phyloP scores from a whole-genome alignment of 1,284 basidiomycete species.

The Fereydounia khargensis region DNA sequence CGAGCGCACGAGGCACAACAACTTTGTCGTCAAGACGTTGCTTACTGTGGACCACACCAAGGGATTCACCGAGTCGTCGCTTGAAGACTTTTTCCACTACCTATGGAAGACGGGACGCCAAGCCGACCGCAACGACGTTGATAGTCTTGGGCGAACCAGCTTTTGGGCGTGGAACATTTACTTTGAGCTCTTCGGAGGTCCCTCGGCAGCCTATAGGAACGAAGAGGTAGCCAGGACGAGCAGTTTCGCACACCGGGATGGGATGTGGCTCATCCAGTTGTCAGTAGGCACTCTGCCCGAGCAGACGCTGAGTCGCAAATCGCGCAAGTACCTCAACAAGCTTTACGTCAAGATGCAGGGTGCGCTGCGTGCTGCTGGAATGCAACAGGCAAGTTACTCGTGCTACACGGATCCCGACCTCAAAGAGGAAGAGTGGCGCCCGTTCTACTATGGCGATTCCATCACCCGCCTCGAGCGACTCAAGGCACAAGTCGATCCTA shows the following conservation, averaged over 20 bases:
- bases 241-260: conserved; percentile 41
- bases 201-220: conserved; percentile 11
- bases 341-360: conserved; percentile 18
- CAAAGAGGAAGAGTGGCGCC: conserved; percentile 26
- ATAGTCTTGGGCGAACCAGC: conserved; percentile 9
- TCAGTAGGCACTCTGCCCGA: conserved; percentile 22
- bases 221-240: conserved; percentile 7
- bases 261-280: conserved; percentile 46
- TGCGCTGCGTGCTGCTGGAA: conserved; percentile 15
- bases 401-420: conserved; percentile 46
- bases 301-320: conserved; percentile 5
- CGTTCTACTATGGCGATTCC: conserved; percentile 35
- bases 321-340: conserved; percentile 1
- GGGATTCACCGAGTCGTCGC: conserved; percentile 7
- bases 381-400: conserved; percentile 22
- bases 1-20: conserved; percentile 42
- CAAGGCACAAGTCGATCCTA: conserved; percentile 36
- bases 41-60: conserved; percentile 21
- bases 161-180: conserved; percentile 49
- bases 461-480: conserved; percentile 22
- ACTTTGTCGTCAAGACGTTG: conserved; percentile 43
- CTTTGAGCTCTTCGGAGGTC: conserved; percentile 48
- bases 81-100: conserved; percentile 15
- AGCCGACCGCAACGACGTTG: conserved; percentile 7
- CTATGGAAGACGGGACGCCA: conserved; percentile 27